A percentile compares a stretch with the other conserved stretches of the same genome.
phyloP scores from a whole-genome alignment of 768 basidiomycete genomes.

The Russula compacta region DNA sequence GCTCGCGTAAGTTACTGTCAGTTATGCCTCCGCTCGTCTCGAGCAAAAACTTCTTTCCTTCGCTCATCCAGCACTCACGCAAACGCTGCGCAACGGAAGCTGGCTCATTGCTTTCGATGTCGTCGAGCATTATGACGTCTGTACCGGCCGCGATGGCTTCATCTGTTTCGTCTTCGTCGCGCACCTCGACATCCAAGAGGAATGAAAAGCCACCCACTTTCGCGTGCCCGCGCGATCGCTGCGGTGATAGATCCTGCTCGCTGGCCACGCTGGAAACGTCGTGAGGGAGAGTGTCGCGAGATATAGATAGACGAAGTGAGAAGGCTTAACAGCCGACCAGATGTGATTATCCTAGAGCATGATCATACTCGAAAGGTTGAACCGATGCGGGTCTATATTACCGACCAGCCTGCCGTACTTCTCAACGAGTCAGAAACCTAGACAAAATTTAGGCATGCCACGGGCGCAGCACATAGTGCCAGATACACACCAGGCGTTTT shows the following conservation, averaged over 20 bases:
- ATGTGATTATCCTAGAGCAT: slow-evolving; percentile 99
- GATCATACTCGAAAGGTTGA: slow-evolving; percentile 98
- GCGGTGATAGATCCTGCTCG: too few relatives aligned
- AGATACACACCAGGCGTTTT: too few relatives aligned
- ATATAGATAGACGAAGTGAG: not conserved
- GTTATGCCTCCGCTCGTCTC: slow-evolving; percentile 96
- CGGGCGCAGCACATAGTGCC: too few relatives aligned
- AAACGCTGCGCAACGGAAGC: slow-evolving; percentile 57
- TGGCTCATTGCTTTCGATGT: slow-evolving; percentile 72
- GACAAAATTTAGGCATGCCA: not conserved
- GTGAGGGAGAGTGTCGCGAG: slow-evolving; percentile 30
- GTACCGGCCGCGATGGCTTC: slow-evolving; percentile 95
- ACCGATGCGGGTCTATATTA: slow-evolving; percentile 89
- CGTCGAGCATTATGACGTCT: slow-evolving; percentile 90
- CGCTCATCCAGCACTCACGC: slow-evolving; percentile 70
- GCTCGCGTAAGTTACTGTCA: slow-evolving; percentile 69
- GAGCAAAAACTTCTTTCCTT: slow-evolving; percentile 68
- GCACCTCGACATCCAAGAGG: slow-evolving; percentile 88
- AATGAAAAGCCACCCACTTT: slow-evolving; percentile 85
- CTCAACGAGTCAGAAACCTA: slow-evolving; percentile 90
- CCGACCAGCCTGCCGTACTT: slow-evolving; percentile 99
- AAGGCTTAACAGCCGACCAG: slow-evolving; percentile 75
- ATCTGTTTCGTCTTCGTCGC: slow-evolving; percentile 80
- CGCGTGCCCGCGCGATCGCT: too few relatives aligned
- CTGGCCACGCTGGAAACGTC: too few relatives aligned